These are phyloP conservation scores for Aspergillus kassunensis DNA, from an alignment of 495 filamentous ascomycete species.

Conservation along the genomic window DNA sequence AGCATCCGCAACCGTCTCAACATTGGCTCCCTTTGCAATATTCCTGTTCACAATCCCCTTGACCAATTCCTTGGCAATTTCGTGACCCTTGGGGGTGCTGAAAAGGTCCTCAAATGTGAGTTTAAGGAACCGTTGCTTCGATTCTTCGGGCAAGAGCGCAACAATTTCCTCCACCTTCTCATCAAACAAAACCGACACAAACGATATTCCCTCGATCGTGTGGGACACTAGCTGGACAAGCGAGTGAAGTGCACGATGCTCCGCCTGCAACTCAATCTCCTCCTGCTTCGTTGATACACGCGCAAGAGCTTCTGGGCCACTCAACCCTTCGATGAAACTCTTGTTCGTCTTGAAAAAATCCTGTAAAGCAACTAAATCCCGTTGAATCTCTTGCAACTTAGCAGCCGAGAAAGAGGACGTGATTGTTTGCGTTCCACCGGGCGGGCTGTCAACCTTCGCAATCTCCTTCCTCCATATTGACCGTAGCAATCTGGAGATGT, in stretches of 20 bases:
- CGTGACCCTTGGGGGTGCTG: constrained; percentile 69
- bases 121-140: constrained; percentile 62
- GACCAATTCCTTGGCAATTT: constrained; percentile 92
- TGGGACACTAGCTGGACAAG: constrained; percentile 75
- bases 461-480: constrained; percentile 78
- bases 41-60: constrained; percentile 98
- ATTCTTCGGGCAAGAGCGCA: constrained; percentile 63
- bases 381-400: constrained; percentile 73
- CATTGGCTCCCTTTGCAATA: constrained; percentile 91
- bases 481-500: constrained; percentile 78
- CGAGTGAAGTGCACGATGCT: constrained; percentile 87
- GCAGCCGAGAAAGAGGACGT: constrained; percentile 47
- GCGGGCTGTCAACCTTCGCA: constrained; percentile 50
- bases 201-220: constrained; percentile 93
- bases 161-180: constrained; percentile 88
- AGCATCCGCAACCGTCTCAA: constrained; percentile 94
- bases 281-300: constrained; percentile 74
- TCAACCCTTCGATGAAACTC: constrained; percentile 85
- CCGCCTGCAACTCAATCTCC: constrained; percentile 82
- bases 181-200: constrained; percentile 88
- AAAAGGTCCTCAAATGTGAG: constrained; percentile 87
- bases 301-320: constrained; percentile 74
- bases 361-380: constrained; percentile 70
- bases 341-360: constrained; percentile 82
- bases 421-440: constrained; percentile 51